Evolutionary conservation across 805 yeast genomes (phyloP), one percentile per base, ranked within the genome.

Genomic region (Sugiyamaella smithiae): DNA sequence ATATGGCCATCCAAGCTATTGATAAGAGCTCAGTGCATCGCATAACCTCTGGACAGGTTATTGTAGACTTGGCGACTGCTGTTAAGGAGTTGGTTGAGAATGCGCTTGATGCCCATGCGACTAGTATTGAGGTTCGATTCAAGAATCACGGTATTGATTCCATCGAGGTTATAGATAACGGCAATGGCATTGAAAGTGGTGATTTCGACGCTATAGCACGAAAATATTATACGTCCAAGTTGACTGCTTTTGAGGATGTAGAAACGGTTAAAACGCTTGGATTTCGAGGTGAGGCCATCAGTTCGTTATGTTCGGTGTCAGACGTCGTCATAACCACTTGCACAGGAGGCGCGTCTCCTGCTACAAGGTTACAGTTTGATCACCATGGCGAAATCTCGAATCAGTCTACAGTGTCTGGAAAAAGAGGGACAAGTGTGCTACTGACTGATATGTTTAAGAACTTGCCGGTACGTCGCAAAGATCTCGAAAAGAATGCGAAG

Each of bases 21-120:
- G 71, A 70, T 29, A 54, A 55, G 1, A 57, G 58, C 7, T 95
- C 90, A 56, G 74, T 89, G 5, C 87, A 85, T 55, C 72, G 76
- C 51, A 80, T 91, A 49, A 88, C 97, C 0, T 88, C 97, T 0
- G 97, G 97, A 0, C 99, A 93, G 64, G 98, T 93, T 11, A 85
- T 93, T 9, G 77, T 82, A 4, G 96, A 87, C 57, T 67, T 93
- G 37, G 72, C 79, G 0, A 80, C 91, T 0, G 85, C 87, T 0
- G 81, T 85, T 25, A 91, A 91, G 62, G 99, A 91, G 63, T 68
- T 90, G 1, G 73, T 93, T 2, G 99, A 91, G 59, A 91, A 91
- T 63, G 71, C 93, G 25, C 68, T 91, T 5, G 99, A 93, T 67
- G 93, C 97, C 0, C 65, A 74, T 19, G 77, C 93, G 7, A 72